A percentile compares a stretch with the other conserved stretches of the same genome.
Conservation (phyloP, 2,329 filamentous ascomycete genomes). For the Aureobasidium sp. region DNA sequence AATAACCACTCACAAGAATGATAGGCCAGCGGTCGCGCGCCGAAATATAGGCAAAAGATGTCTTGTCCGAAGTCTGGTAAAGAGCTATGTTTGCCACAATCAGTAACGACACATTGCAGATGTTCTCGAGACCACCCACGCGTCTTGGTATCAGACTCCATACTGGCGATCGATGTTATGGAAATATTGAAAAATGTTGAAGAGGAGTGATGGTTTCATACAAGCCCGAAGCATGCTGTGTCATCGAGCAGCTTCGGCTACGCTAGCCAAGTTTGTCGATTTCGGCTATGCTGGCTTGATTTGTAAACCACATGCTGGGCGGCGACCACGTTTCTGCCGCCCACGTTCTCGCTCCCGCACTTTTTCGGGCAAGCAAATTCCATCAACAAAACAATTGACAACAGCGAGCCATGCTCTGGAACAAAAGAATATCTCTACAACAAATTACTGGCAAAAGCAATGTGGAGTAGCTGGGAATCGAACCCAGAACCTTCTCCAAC, state of each 20-base stretch:
- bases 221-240: background rate
- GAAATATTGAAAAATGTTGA: background rate
- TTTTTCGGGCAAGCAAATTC: background rate
- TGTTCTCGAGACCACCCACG: conserved; percentile 44
- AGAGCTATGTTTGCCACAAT: conserved; percentile 47
- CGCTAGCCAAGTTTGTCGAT: background rate
- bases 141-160: conserved; percentile 70
- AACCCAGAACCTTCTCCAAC: conserved; percentile 16
- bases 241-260: background rate
- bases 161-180: conserved; percentile 29
- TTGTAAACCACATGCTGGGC: background rate
- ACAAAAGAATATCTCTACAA: background rate
- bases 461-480: conserved; percentile 14
- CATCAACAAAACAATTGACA: background rate
- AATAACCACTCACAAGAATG: conserved; percentile 62
- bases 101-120: conserved; percentile 13
- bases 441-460: background rate
- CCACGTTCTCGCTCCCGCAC: background rate
- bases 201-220: background rate
- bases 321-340: background rate
- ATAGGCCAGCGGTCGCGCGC: conserved; percentile 86
- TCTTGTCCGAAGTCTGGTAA: conserved; percentile 72
- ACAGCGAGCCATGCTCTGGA: background rate
- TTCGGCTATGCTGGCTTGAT: background rate
- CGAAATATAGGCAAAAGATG: conserved; percentile 80